These are phyloP conservation scores for Ceratonia siliqua DNA, from an alignment of 306 rosid genomes.

Conservation along the genomic window DNA sequence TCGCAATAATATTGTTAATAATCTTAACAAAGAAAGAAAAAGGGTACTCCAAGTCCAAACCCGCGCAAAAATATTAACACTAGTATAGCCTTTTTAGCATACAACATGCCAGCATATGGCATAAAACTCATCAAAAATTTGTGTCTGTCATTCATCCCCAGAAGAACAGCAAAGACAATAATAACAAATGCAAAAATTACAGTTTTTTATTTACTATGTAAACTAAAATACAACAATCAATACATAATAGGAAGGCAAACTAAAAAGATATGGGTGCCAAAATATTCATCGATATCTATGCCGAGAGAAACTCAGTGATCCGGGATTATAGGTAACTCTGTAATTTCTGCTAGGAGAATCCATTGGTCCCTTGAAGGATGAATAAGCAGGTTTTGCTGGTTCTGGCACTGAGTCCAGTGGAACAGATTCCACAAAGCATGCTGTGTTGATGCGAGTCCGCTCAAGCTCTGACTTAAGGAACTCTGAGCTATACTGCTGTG, in stretches of 20 bases:
- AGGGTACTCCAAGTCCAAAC: too few species aligned
- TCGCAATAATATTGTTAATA: too few species aligned
- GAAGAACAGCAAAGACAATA: constrained; percentile 20
- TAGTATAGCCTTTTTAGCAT: constrained; percentile 6
- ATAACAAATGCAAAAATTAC: constrained; percentile 33
- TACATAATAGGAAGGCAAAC: constrained; percentile 40
- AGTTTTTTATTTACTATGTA: constrained; percentile 38
- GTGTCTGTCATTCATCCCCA: constrained; percentile 31
- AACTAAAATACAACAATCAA: constrained; percentile 46
- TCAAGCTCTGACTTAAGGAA: constrained; percentile 87
- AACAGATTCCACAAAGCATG: constrained; percentile 81
- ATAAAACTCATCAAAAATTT: constrained; percentile 33
- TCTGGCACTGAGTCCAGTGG: constrained; percentile 79
- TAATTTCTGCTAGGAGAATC: constrained; percentile 65
- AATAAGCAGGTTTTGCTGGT: constrained; percentile 71
- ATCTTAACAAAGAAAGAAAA: too few species aligned
- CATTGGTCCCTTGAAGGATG: constrained; percentile 61
- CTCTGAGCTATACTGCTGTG: constrained; percentile 91
- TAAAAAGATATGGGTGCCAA: constrained; percentile 37
- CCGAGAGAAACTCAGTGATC: constrained; percentile 70
- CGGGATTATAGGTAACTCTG: constrained; percentile 54
- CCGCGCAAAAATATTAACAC: too few species aligned
- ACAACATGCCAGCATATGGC: constrained; percentile 27
- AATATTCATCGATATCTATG: constrained; percentile 61
- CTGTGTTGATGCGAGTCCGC: constrained; percentile 93